These are phyloP conservation scores for Roridomyces roridus DNA, from an alignment of 768 basidiomycete species.

Conservation along the genomic window DNA sequence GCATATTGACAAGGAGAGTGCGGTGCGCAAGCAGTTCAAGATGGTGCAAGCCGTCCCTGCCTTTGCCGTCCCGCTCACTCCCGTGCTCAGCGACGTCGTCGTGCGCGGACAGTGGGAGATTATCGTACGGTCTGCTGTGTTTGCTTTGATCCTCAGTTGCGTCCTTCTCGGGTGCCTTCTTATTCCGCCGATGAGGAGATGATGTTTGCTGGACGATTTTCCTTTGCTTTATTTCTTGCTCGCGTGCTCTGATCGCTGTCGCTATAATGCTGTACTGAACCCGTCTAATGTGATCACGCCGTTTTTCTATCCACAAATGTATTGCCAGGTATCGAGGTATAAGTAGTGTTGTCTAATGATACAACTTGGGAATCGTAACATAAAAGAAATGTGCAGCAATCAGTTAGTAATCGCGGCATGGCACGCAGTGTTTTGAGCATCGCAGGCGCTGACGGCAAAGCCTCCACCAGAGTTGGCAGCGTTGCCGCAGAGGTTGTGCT, in stretches of 20 bases:
- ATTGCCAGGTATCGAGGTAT: too few relatives aligned
- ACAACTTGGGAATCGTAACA: too few relatives aligned
- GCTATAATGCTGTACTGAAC: background rate
- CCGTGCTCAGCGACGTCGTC: conserved; percentile 70
- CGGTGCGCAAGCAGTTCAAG: conserved; percentile 48
- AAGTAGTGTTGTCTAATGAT: too few relatives aligned
- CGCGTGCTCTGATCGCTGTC: background rate
- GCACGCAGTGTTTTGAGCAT: conserved; percentile 30
- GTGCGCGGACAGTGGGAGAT: conserved; percentile 88
- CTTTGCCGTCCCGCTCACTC: conserved; percentile 73
- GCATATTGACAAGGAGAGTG: conserved; percentile 23
- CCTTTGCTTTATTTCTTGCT: background rate
- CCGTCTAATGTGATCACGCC: background rate
- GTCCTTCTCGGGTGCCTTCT: conserved; percentile 46
- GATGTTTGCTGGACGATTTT: too few relatives aligned
- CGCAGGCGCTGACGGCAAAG: conserved; percentile 42
- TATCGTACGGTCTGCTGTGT: conserved; percentile 61
- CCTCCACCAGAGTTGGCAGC: conserved; percentile 51
- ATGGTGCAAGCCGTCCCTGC: conserved; percentile 66
- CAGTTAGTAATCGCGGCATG: conserved; percentile 29
- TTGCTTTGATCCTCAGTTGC: conserved; percentile 55
- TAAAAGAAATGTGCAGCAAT: background rate
- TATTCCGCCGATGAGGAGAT: conserved; percentile 36
- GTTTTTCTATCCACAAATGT: background rate
- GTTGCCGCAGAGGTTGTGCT: conserved; percentile 62